Evolutionary conservation across 768 basidiomycete genomes (phyloP), one percentile per base, ranked within the genome.

Genomic region (Rubroboletus satanas): DNA sequence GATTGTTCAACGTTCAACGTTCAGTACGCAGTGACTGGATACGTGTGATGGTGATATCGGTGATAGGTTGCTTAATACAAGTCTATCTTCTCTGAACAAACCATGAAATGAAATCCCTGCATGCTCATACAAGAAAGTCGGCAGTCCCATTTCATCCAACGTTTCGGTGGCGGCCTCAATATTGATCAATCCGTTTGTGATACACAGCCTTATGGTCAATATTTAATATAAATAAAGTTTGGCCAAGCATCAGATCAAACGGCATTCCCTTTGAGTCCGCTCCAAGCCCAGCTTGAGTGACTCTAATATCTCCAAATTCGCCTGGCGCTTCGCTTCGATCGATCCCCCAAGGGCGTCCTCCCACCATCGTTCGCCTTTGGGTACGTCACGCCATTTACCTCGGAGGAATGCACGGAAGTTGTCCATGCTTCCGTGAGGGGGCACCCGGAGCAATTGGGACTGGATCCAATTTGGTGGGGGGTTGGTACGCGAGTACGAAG

Each of bases 301-400:
- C 10, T 71, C 55, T 14, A 72, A 21, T 5, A 60, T 47, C 49
- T 55, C 52, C 29, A 70, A 47, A 38, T 72, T 72, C 11, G 63
- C 60, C 32, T 23, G 59, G 4, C 71, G 61, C 12, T 65, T 69
- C 56, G 65, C 69, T 59, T 84, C 83, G 11, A 78, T 66, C n/a
- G 67, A 67, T 7, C 74, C 77, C 5, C 74, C 76, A 33, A 89
- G 71, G 33, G 84, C 83, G 11, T 69, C 64, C 38, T 87, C 84
- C 87, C 87, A 90, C 84, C 84, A 90, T 49, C 84, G 73, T 67
- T 82, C 79, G 18, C 62, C 75, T 61, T 79, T 78, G 0, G 82
- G 80, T 2, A 83, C 75, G 6, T 81, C 77, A 33, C 76, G 75
- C 88, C 88, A 90, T 17, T 80, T 81, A 10, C 83, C 81, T 17